A percentile compares a stretch with the other conserved stretches of the same genome.
These are phyloP conservation scores for Pyrus bretschneideri DNA, from an alignment of 306 rosid genomes.

Conservation along the genomic window DNA sequence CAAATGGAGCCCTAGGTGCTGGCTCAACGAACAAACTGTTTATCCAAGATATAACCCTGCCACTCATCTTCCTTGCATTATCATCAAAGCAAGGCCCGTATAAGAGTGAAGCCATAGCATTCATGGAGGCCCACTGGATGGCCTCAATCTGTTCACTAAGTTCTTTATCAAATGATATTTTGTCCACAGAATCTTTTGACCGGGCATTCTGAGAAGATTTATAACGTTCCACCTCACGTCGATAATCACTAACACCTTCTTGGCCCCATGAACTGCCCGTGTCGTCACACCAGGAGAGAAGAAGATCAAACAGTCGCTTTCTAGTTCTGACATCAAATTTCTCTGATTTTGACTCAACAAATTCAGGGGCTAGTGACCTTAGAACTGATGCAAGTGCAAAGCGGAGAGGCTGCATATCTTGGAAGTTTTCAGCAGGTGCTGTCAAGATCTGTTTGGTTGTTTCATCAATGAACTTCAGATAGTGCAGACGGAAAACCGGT, in stretches of 20 bases:
- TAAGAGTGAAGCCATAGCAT: conserved; percentile 93
- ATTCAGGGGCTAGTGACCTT: conserved; percentile 92
- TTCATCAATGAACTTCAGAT: conserved; percentile 89
- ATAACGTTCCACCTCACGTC: conserved; percentile 97
- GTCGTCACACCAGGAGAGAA: conserved; percentile 94
- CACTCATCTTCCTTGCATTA: conserved; percentile 99
- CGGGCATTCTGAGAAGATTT: conserved; percentile 96
- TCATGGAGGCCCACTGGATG: conserved; percentile 99
- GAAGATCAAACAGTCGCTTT: conserved; percentile 87
- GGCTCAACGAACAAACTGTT: conserved; percentile 93
- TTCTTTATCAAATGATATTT: conserved; percentile 93
- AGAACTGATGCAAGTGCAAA: conserved; percentile 95
- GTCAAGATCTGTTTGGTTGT: conserved; percentile 56
- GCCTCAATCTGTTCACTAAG: conserved; percentile 93
- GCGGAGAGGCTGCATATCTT: conserved; percentile 93
- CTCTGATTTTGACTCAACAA: conserved; percentile 93
- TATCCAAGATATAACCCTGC: conserved; percentile 93
- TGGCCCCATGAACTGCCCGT: conserved; percentile 72
- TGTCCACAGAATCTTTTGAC: conserved; percentile 96
- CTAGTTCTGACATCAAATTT: conserved; percentile 90
- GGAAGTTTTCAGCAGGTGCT: conserved; percentile 74
- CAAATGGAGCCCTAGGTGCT: conserved; percentile 93
- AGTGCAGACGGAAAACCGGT: conserved; percentile 77
- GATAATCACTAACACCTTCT: conserved; percentile 83
- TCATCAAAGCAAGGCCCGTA: conserved; percentile 99